A percentile compares a stretch with the other conserved stretches of the same genome.
Conservation (phyloP, 2,329 filamentous ascomycete genomes). For the Pestalotiopsis fici region DNA sequence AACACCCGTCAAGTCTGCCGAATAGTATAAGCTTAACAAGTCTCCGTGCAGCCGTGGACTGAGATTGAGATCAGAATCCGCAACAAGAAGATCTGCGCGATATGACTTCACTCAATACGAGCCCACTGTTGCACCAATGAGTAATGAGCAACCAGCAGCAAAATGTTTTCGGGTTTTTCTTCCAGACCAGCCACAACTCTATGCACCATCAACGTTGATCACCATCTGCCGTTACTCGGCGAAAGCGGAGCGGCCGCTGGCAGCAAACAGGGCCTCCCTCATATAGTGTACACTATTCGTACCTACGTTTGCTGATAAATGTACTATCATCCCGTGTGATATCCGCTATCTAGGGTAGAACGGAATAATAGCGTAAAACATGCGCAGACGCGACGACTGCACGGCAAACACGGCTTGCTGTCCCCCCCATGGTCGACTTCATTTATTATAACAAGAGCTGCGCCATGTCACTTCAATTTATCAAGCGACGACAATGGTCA, state of each 20-base stretch:
- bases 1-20: too few species aligned
- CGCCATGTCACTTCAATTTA: background rate
- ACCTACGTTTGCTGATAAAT: background rate
- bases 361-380: background rate
- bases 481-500: background rate
- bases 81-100: background rate
- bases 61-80: too few species aligned
- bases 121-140: background rate
- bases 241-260: background rate
- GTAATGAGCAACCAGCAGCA: background rate
- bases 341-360: background rate
- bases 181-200: background rate
- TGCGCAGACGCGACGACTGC: background rate
- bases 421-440: background rate
- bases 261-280: background rate
- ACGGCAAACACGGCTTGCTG: background rate
- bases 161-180: background rate
- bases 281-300: background rate
- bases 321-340: too few species aligned
- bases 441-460: background rate
- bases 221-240: constrained; percentile 3
- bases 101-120: background rate
- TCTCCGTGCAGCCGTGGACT: too few species aligned
- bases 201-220: background rate
- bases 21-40: too few species aligned